Evolutionary conservation across 768 basidiomycete species (phyloP), one percentile per base, ranked within the genome.

Genomic region (Tylopilus cervinicoccineus): DNA sequence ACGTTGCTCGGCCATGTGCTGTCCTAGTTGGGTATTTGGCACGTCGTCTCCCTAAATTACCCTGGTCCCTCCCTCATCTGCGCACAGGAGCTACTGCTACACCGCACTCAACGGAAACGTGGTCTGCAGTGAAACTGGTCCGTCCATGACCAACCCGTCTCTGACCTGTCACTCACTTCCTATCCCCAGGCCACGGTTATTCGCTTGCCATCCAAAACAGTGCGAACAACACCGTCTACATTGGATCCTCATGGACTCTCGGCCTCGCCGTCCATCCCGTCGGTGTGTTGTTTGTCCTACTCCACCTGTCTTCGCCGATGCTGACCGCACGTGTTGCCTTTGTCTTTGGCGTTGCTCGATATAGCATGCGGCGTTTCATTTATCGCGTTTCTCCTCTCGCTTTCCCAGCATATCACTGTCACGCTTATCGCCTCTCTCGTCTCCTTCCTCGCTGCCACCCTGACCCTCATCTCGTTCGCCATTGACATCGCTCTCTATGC

Each of bases 211-310:
- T 69, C 17, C 38, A 58, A 19, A 62, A 59, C n/a, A 29, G 4
- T 12, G 48, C 45, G 4, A 63, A 53, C 27, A 68, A 70, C 34
- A 54, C 69, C 5, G 43, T 68, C 5, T 67, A 64, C 41, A 74
- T 87, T 48, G 73, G 65, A 4, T 57, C 79, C 0, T 75, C 79
- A 1, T 87, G 85, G 82, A 91, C 88, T 7, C 77, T 78, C 32
- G 88, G 86, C 5, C 76, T 90, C 7, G 85, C 80, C 3, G 72
- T 88, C 23, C 86, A 88, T 54, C 86, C 88, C 14, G 79, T 88
- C 44, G 87, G 88, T 86, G 54, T 42, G 82, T 70, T 14, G 12
- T 19, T 41, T 29, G 33, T 14, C 16, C 17, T 10, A 26, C 28
- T 17, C 39, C 47, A 37, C 28, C 1, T 10, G 23, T 12, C 24